These are phyloP conservation scores for Kwoniella sp. DNA, from an alignment of 768 basidiomycete genomes.

Conservation along the genomic window DNA sequence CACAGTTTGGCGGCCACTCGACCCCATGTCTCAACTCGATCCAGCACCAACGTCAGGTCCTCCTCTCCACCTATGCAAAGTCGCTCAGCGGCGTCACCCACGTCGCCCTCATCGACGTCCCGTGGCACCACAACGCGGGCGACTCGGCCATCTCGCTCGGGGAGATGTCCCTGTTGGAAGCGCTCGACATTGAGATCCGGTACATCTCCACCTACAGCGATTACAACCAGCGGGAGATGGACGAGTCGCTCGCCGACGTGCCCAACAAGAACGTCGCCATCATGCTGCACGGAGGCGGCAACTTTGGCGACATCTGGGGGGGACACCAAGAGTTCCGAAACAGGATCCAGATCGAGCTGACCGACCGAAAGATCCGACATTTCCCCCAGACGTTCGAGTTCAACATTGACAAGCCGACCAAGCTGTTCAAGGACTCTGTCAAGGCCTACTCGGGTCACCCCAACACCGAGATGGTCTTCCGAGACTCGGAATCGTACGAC, in stretches of 20 bases:
- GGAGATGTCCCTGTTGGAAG: constrained; percentile 1
- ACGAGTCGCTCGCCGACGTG: constrained; percentile 1
- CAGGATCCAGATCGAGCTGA: background rate
- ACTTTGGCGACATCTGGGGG: constrained; percentile 8
- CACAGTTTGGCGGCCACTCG: background rate
- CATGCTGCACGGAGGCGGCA: constrained; percentile 5
- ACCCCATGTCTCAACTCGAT: constrained; percentile 6
- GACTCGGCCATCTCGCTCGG: constrained; percentile 11
- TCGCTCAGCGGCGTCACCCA: constrained; percentile 3
- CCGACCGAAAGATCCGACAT: constrained; percentile 3
- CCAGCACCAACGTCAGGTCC: background rate
- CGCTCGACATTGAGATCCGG: constrained; percentile 1
- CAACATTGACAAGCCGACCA: background rate
- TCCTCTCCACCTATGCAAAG: background rate
- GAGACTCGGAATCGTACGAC: constrained; percentile 2
- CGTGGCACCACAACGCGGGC: constrained; percentile 11
- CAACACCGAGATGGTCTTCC: background rate
- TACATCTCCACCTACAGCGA: constrained; percentile 1
- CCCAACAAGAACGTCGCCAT: background rate
- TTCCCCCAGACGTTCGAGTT: constrained; percentile 11
- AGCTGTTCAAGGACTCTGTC: background rate
- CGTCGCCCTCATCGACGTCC: constrained; percentile 1
- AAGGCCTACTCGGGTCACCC: constrained; percentile 3
- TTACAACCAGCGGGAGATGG: background rate
- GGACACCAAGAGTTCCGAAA: constrained; percentile 6